Base-by-base conservation (phyloP, 495 filamentous ascomycete genomes). In the Xylaria scruposa region DNA sequence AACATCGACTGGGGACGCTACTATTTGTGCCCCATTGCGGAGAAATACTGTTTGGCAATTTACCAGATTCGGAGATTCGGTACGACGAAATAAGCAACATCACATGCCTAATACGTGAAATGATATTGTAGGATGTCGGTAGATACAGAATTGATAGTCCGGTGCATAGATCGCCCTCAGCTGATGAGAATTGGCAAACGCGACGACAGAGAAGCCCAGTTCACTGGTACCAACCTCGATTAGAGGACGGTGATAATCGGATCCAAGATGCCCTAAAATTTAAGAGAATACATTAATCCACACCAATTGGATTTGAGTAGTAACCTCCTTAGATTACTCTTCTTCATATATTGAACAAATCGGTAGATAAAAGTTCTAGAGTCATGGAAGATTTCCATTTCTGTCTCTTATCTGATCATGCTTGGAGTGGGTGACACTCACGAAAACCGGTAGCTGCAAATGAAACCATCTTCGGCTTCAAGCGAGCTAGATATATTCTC, bases 1-100 rank as follows among this genome's bases (percentile, higher is more conserved):
- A 76, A 79, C 76, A 70, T 72, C 68, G 56, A 67, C 64, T n/a
- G 56, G 21, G 70, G 46, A 38, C 72, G 72, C 75, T 72, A 70
- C 63, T 24, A 36, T 10, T 69, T 63, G 59, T 24, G 46, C 49
- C 66, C 73, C 49, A 72, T 74, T 74, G 74, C 67, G 75, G 74
- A 76, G 70, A 72, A 70, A 47, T 51, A 42, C 38, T 63, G 51
- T 60, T 62, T 71, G 51, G 63, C 49, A 59, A 67, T 67, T 53
- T 53, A 26, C 26, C 46, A 61, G 71, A 29, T 73, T 73, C 58
- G 58, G 33, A 21, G 58, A 38, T 60, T 60, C 33, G 64, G 70
- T 70, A 77, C 73, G 71, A 69, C 60, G 46, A 67, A 36, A 44
- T 54, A 17, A 38, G 19, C 38, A 62, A 9, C 56, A 51, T 70